Percentiles rank a stretch among this genome's conserved stretches.
phyloP scores from a whole-genome alignment of 345 rosid species.

The Alliaria petiolata region DNA sequence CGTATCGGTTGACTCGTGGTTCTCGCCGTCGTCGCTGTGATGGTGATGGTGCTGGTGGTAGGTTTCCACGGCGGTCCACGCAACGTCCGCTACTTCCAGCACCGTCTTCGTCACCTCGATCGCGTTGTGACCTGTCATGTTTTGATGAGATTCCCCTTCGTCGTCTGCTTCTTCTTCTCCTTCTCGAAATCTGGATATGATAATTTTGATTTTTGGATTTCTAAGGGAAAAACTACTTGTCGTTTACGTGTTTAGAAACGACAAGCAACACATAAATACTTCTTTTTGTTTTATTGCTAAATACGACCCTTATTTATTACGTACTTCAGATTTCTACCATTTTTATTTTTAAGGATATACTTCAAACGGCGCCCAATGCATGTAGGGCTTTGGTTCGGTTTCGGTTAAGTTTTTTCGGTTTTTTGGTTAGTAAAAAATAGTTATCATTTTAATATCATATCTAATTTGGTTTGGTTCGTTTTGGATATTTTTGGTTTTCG shows the following conservation, averaged over 20 bases:
- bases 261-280: not conserved
- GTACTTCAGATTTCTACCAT: no score
- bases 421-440: no score
- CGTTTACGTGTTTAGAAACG: conserved; percentile 30
- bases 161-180: conserved; percentile 1
- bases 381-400: no score
- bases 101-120: conserved; percentile 93
- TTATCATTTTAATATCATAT: no score
- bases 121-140: conserved; percentile 54
- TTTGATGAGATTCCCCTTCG: conserved; percentile 1
- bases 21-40: conserved; percentile 4
- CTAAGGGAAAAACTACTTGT: conserved; percentile 5
- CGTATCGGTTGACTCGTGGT: conserved; percentile 6
- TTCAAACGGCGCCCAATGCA: no score
- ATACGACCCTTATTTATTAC: no score
- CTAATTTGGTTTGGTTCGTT: no score
- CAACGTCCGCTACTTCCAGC: conserved; percentile 92
- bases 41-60: conserved; percentile 49
- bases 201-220: not conserved
- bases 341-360: no score
- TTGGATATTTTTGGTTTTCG: no score
- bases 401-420: no score
- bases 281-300: no score
- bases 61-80: conserved; percentile 73
- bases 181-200: conserved; percentile 12